Base-by-base conservation (phyloP, 148 eudicot species). In the Fagopyrum tataricum region DNA sequence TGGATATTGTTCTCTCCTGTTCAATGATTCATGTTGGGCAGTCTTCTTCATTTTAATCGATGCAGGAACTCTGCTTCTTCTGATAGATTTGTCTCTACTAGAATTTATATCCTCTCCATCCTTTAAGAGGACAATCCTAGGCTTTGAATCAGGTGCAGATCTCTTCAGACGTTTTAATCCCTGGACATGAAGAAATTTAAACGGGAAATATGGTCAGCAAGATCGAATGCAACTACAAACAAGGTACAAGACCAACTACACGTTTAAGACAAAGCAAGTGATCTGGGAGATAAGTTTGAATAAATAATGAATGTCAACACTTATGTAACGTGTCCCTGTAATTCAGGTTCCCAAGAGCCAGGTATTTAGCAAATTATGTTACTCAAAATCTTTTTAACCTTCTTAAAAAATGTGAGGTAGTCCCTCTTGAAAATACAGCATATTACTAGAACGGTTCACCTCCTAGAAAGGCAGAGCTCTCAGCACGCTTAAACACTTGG, bases 121-220 rank as follows among this genome's bases (percentile, higher is more conserved):
- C 76, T 82, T 88, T 5, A 64, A 46, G 62, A 71, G 75, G 44
- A 11, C 11, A 40, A 67, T 66, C 78, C 76, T 77, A 67, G n/a
- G 41, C 26, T 74, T 80, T 78, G 77, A 79, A 71, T 73, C 91
- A 7, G 82, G 42, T 73, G 76, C 82, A 47, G 70, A 74, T 86
- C 87, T 91, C 86, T 84, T 89, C 74, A 90, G 72, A 21, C 91
- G 83, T 77, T 86, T 84, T 56, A 82, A 80, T 55, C 93, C 96
- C 96, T 90, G 90, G 40, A 76, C 17, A 44, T 13, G 47, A 37
- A 82, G 59, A 67, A 77, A 72, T 9, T 52, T n/a, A 67, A 2
- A 40, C 37, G 37, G 37, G 37, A 31, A 31, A 31, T 31, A 3
- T 1, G 37, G 37, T 31, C 37, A 31, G 37, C 37, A 31, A 3